These are phyloP conservation scores for Rutstroemia sp. DNA, from an alignment of 2,329 filamentous ascomycete genomes.

Conservation along the genomic window DNA sequence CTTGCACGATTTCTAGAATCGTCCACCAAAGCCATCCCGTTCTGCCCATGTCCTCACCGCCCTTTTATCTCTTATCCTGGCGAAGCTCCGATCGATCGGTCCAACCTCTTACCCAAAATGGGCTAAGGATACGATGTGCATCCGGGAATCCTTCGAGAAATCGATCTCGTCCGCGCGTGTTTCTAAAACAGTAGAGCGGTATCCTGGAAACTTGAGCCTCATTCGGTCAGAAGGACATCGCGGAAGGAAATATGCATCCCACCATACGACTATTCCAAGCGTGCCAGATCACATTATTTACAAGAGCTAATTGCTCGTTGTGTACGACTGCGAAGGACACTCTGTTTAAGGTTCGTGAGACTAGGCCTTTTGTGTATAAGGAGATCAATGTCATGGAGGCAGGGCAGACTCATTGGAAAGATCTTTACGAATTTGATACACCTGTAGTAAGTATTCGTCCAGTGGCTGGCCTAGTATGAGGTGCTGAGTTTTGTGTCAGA, in stretches of 20 bases:
- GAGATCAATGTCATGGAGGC: conserved; percentile 64
- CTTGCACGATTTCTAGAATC: no score
- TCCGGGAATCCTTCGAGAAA: no score
- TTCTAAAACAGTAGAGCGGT: no score
- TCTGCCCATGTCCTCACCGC: no score
- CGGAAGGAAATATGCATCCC: conserved; percentile 38
- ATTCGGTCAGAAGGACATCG: neutral
- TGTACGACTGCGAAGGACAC: conserved; percentile 62
- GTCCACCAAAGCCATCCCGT: no score
- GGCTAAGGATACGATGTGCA: no score
- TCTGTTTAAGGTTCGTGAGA: conserved; percentile 60
- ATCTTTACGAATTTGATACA: conserved; percentile 74
- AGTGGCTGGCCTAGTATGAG: neutral
- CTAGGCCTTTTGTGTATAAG: conserved; percentile 57
- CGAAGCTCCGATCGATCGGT: no score
- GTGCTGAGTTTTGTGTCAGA: conserved; percentile 30
- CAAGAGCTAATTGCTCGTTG: conserved; percentile 62
- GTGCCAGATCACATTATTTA: conserved; percentile 68
- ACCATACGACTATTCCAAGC: conserved; percentile 42
- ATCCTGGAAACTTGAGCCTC: neutral
- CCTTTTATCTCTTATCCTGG: no score
- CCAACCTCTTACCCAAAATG: no score
- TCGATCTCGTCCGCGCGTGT: no score
- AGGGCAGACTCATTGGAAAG: conserved; percentile 57
- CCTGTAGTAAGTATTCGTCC: conserved; percentile 51